These are phyloP conservation scores for Pythium folliculosum DNA, from an alignment of 352 stramenopile genomes.

Conservation along the genomic window DNA sequence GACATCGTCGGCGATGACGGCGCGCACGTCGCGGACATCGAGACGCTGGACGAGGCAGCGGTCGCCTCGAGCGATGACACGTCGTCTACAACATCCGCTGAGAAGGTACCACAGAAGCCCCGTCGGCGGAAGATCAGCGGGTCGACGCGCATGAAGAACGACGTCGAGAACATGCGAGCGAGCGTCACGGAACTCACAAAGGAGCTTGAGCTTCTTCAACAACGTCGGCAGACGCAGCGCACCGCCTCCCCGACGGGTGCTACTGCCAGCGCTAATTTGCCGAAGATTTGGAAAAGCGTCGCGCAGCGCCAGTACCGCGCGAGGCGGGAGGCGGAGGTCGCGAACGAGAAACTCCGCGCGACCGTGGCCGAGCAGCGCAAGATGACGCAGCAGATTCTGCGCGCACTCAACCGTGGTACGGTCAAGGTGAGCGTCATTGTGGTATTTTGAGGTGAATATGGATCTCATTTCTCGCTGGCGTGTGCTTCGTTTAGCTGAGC, in stretches of 20 bases:
- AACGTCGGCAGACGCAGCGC: no score
- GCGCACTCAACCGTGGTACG: slow-evolving; percentile 8
- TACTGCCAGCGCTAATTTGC: neutral
- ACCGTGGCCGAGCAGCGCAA: slow-evolving; percentile 9
- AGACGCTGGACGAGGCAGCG: neutral
- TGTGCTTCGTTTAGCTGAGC: no score
- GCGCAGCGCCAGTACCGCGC: slow-evolving; percentile 12
- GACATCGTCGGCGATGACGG: no score
- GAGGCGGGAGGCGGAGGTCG: slow-evolving; percentile 1
- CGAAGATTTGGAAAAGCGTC: slow-evolving; percentile 12
- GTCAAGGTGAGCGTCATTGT: slow-evolving; percentile 8
- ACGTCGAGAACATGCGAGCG: neutral
- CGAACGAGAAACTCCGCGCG: slow-evolving; percentile 9
- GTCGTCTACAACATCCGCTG: neutral
- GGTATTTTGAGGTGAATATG: no score
- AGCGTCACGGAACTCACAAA: neutral
- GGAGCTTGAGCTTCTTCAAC: neutral
- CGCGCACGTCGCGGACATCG: no score
- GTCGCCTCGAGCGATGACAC: neutral
- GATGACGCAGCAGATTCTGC: slow-evolving; percentile 9
- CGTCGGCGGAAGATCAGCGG: slow-evolving; percentile 10
- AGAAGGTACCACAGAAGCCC: neutral
- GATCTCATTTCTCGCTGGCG: no score
- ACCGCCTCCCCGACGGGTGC: neutral
- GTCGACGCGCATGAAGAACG: slow-evolving; percentile 2